Evolutionary conservation across 805 yeast genomes (phyloP), one percentile per base, ranked within the genome.

Genomic region (Saccharomyces eubayanus): DNA sequence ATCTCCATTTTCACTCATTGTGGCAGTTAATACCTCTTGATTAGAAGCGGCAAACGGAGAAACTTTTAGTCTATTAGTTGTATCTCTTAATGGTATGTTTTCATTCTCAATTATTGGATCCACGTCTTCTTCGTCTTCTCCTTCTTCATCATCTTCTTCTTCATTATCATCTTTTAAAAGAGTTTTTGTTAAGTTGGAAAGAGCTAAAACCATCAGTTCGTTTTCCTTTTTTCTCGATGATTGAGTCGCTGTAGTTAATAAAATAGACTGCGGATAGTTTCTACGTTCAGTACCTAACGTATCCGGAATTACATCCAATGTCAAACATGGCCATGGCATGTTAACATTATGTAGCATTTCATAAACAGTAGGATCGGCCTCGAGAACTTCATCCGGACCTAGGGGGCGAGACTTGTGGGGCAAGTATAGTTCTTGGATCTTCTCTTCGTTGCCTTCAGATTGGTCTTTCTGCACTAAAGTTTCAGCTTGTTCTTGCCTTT

Each of bases 261-360:
- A 87, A 64, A 90, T 75, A 1, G 94, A 78, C 46, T 95, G 96
- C 3, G 99, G 99, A 65, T 83, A 94, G 47, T 79, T 78, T 72
- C 96, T 81, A 74, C 99, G 85, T 70, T 90, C 97, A 50, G 80
- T 75, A 10, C 99, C 99, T 55, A 88, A 75, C 51, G 76, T 75
- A 68, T 94, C 99, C 5, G 96, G 96, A 51, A 94, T 73, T 21
- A 94, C 74, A 66, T 92, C 98, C 56, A 94, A 76, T 2, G 97
- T 89, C 67, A 94, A 74, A 73, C 97, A 90, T 11, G 99, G 98
- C 98, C 98, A 94, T 63, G 96, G 95, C 71, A 92, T 74, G 69
- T 88, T 88, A 55, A 92, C 89, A 63, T 87, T 88, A 71, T 94
- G 99, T 54, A 94, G 74, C 98, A 94, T 94, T 65, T 92, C 96